Evolutionary conservation across 2,329 filamentous ascomycete genomes (phyloP).

Genomic region (Dothiorella sarmentorum): DNA sequence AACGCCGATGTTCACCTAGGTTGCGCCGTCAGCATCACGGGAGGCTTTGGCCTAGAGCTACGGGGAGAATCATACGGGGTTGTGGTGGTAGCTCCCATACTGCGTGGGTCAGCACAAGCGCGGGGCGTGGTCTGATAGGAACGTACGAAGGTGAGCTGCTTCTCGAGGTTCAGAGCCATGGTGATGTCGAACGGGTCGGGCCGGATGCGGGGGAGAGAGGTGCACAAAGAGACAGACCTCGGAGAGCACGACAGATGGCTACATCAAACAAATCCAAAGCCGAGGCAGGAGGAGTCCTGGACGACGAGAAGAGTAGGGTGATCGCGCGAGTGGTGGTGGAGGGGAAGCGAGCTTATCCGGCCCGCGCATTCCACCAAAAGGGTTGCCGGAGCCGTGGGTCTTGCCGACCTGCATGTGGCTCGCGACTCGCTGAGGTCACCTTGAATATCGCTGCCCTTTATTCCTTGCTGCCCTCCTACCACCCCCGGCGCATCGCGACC

Average conservation of each 20-base stretch:
- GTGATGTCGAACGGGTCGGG: background rate
- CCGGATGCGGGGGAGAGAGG: constrained; percentile 5
- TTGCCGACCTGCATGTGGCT: too few relatives aligned
- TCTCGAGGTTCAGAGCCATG: constrained; percentile 70
- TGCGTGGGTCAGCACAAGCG: constrained; percentile 34
- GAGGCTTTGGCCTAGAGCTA: constrained; percentile 23
- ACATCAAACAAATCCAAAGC: constrained; percentile 3
- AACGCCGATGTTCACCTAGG: constrained; percentile 69
- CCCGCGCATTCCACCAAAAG: background rate
- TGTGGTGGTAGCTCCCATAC: constrained; percentile 83
- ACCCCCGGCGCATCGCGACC: background rate
- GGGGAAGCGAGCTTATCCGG: background rate
- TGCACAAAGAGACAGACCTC: constrained; percentile 16
- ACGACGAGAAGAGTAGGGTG: background rate
- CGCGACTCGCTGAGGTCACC: background rate
- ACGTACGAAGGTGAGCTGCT: constrained; percentile 77
- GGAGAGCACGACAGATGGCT: background rate
- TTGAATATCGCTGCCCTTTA: background rate
- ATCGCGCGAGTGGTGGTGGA: background rate
- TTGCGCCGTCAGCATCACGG: constrained; percentile 23
- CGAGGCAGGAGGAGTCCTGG: background rate
- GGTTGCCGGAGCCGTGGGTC: too few relatives aligned
- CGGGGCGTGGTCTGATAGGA: constrained; percentile 17
- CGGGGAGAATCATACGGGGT: constrained; percentile 50
- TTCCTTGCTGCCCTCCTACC: background rate